These are phyloP conservation scores for Neonectria neomacrospora DNA, from an alignment of 2,329 filamentous ascomycete genomes.

Conservation along the genomic window DNA sequence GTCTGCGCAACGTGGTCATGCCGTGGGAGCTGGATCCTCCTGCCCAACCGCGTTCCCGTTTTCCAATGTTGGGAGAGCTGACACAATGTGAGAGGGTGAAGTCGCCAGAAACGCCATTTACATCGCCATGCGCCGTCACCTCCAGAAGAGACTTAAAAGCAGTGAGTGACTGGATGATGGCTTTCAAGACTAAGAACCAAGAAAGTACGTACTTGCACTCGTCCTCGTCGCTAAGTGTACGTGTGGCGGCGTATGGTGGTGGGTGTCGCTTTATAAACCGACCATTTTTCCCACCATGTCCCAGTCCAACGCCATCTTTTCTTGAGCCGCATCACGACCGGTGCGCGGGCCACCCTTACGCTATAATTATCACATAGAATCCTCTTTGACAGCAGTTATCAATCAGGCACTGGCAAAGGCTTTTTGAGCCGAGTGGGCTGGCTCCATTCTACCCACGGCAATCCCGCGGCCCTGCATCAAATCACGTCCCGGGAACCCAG, in stretches of 20 bases:
- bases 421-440: conserved; percentile 21
- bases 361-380: conserved; percentile 45
- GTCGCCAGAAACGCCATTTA: conserved; percentile 15
- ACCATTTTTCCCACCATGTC: background rate
- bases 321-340: conserved; percentile 42
- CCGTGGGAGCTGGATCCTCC: conserved; percentile 7
- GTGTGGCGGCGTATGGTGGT: no score
- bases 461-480: background rate
- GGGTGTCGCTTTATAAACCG: conserved; percentile 15
- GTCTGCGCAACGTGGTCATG: conserved; percentile 38
- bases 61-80: conserved; percentile 10
- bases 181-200: background rate
- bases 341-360: conserved; percentile 39
- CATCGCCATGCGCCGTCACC: conserved; percentile 1
- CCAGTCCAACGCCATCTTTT: conserved; percentile 15
- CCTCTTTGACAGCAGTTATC: conserved; percentile 36
- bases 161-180: no score
- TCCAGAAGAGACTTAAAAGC: background rate
- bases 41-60: conserved; percentile 17
- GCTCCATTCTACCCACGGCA: conserved; percentile 11
- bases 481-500: conserved; percentile 9
- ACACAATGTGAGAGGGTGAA: background rate
- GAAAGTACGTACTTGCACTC: background rate
- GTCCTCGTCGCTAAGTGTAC: conserved; percentile 2
- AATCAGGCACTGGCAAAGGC: conserved; percentile 41